A percentile compares a stretch with the other conserved stretches of the same genome.
Conservation (phyloP, 2,329 filamentous ascomycete species). For the Paramyrothecium roridum region DNA sequence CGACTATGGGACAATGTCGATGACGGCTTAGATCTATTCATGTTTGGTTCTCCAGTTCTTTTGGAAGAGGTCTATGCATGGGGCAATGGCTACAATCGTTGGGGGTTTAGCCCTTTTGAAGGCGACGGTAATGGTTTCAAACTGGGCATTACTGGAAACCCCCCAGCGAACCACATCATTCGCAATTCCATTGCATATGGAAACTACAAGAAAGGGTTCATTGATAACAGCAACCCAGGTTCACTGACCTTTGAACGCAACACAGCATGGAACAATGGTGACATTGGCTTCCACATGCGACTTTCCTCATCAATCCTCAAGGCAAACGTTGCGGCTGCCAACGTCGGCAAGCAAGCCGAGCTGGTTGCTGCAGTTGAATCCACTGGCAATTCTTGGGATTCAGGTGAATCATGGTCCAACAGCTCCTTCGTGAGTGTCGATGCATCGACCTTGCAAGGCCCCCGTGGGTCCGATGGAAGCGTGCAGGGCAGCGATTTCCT, state of each 20-base stretch:
- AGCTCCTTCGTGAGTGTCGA: constrained; percentile 34
- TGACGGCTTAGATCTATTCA: constrained; percentile 41
- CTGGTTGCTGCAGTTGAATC: constrained; percentile 17
- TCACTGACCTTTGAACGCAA: constrained; percentile 35
- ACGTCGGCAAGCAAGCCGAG: constrained; percentile 20
- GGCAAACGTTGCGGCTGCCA: constrained; percentile 35
- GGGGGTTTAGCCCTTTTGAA: constrained; percentile 37
- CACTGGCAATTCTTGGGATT: constrained; percentile 39
- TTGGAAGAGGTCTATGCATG: constrained; percentile 39
- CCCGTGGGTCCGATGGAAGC: constrained; percentile 29
- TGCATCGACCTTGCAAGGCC: constrained; percentile 27
- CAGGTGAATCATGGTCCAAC: constrained; percentile 32
- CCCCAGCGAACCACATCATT: constrained; percentile 37
- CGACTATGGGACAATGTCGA: constrained; percentile 47
- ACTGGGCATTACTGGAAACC: constrained; percentile 35
- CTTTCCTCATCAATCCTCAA: constrained; percentile 30
- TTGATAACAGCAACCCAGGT: constrained; percentile 41
- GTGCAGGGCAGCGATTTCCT: constrained; percentile 36
- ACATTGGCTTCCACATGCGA: constrained; percentile 35
- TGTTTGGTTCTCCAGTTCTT: constrained; percentile 35
- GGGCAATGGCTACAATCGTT: constrained; percentile 43
- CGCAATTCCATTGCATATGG: constrained; percentile 38
- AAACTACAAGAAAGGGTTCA: constrained; percentile 42
- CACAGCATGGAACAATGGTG: constrained; percentile 42
- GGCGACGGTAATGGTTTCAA: constrained; percentile 46